Conservation (phyloP, 495 filamentous ascomycete species). For the Trichoderma reesei region DNA sequence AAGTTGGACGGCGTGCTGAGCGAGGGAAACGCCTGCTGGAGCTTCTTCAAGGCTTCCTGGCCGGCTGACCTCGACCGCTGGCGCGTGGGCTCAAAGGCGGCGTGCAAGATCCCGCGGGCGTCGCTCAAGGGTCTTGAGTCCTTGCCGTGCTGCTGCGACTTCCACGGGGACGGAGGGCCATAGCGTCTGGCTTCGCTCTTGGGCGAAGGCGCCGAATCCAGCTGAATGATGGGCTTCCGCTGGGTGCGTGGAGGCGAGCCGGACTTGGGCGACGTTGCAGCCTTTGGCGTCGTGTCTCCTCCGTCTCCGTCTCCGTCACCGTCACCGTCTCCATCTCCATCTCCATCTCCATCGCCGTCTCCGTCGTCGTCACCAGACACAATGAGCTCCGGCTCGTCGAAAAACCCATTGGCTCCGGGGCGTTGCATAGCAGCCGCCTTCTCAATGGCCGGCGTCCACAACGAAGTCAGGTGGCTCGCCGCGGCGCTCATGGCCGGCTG, state of each 20-base stretch:
- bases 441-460: conserved; percentile 64
- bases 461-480: conserved; percentile 62
- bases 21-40: conserved; percentile 23
- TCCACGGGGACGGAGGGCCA: neutral
- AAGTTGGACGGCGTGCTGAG: no score
- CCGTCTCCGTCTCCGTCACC: conserved; percentile 13
- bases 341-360: neutral
- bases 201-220: neutral
- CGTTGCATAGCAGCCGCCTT: conserved; percentile 59
- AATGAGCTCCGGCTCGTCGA: conserved; percentile 25
- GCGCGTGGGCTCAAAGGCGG: conserved; percentile 8
- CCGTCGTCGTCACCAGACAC: conserved; percentile 13
- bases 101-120: neutral
- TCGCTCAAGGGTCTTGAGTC: neutral
- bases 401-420: conserved; percentile 42
- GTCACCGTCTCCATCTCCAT: no score
- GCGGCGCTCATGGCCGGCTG: conserved; percentile 65
- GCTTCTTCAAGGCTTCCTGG: conserved; percentile 18
- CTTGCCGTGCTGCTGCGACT: neutral
- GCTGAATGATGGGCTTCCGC: neutral
- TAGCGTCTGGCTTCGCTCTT: neutral
- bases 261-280: neutral
- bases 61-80: conserved; percentile 17
- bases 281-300: neutral
- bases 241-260: neutral